These are phyloP conservation scores for Hanseniaspora occidentalis DNA, from an alignment of 805 yeast genomes.

Conservation along the genomic window DNA sequence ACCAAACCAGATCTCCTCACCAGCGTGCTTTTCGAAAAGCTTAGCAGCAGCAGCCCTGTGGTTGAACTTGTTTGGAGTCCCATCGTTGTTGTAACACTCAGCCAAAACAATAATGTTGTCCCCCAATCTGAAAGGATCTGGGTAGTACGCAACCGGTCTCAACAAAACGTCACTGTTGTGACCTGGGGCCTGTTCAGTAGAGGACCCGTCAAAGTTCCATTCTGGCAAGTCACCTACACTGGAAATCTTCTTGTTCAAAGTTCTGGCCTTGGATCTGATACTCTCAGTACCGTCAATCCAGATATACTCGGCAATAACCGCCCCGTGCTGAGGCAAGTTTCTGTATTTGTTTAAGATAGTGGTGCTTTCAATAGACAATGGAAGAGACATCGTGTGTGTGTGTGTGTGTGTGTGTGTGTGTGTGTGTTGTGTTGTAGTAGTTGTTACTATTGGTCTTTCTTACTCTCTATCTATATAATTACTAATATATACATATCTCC, in stretches of 20 bases:
- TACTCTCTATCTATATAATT: not conserved
- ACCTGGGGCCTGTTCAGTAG: conserved; percentile 98
- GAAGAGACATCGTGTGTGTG: conserved; percentile 11
- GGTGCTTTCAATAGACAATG: conserved; percentile 40
- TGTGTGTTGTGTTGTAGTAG: not conserved
- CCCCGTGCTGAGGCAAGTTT: conserved; percentile 74
- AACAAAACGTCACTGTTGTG: conserved; percentile 89
- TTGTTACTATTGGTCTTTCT: not conserved
- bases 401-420: not conserved
- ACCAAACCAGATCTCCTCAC: conserved; percentile 90
- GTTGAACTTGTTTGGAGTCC: conserved; percentile 97
- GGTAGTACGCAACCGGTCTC: conserved; percentile 90
- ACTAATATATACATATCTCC: too few species aligned
- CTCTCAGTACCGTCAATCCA: conserved; percentile 94
- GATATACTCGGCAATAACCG: conserved; percentile 87
- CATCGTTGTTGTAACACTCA: conserved; percentile 97
- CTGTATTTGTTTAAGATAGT: conserved; percentile 73
- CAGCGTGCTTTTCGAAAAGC: conserved; percentile 83
- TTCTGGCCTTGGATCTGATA: conserved; percentile 89
- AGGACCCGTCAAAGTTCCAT: conserved; percentile 99
- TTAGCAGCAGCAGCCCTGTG: conserved; percentile 96
- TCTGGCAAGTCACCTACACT: conserved; percentile 85
- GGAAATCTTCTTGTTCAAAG: conserved; percentile 55
- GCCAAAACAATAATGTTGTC: conserved; percentile 91
- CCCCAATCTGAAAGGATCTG: conserved; percentile 97